Evolutionary conservation across 371 early-diverging fungal genomes (phyloP), one percentile per base, ranked within the genome.

Genomic region (Batkoa obscura): DNA sequence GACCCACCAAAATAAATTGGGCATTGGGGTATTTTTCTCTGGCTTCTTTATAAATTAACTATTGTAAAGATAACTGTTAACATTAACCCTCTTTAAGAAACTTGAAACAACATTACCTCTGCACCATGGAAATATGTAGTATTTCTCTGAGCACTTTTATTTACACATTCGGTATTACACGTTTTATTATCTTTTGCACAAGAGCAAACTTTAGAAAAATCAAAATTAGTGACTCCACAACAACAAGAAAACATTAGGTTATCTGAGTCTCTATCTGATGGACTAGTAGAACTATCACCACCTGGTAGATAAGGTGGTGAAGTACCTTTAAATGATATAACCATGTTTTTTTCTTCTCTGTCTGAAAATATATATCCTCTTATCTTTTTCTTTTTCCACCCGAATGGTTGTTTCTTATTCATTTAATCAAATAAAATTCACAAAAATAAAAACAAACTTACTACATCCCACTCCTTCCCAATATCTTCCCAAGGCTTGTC

Each of bases 181-280:
- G 43, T 46, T 15, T 56, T 62, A 5, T 56, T 62, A 0, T 71
- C 72, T 43, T 64, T 62, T 60, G 71, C 79, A 65, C 93, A 93
- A 58, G 76, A 73, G 65, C 93, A 93, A 1, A 90, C 80, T 0
- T 83, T 66, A 15, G 64, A 65, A 92, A 91, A 91, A 0, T 73
- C 71, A 50, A 80, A 67, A 59, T 83, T 86, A 2, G 83, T 84
- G 41, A 78, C 75, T 2, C 83, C 95, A 67, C 95, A 94, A 68
- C 95, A 94, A 69, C 95, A 94, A 2, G 89, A 88, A 64, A 93
- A 94, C 64, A 94, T 73, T 60, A 87, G 71, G 66, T 93, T 93
- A 62, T 90, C 93, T 50, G 69, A 66, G 62, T 84, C 83, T 65
- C 86, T 87, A 39, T 78, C 73, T 15, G 75, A 78, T 1, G 32